phyloP scores from a whole-genome alignment of 441 rosid genomes.

The Isatis lusitanica region DNA sequence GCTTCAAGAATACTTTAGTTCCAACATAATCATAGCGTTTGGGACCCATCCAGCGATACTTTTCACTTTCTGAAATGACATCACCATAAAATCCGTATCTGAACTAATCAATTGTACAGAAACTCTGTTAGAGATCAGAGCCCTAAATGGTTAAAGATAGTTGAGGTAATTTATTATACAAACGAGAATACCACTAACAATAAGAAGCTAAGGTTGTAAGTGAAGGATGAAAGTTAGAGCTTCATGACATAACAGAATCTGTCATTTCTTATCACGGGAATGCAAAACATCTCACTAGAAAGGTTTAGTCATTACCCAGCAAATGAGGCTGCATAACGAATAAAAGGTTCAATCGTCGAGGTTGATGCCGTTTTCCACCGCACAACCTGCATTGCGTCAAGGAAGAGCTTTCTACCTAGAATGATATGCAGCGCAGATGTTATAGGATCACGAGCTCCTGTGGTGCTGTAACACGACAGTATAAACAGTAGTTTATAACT shows the following conservation, averaged over 20 bases:
- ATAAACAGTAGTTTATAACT: neutral
- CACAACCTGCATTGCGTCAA: conserved; percentile 91
- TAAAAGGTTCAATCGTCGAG: conserved; percentile 68
- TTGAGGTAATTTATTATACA: neutral
- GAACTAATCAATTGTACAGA: conserved; percentile 31
- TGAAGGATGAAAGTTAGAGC: neutral
- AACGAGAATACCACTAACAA: neutral
- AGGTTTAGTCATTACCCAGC: conserved; percentile 70
- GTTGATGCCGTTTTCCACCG: conserved; percentile 75
- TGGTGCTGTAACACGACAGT: conserved; percentile 58
- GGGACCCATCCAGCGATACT: conserved; percentile 98
- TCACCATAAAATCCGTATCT: conserved; percentile 97
- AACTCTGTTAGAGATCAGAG: conserved; percentile 25
- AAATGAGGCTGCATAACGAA: conserved; percentile 95
- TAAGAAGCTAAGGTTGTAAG: neutral
- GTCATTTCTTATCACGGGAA: neutral
- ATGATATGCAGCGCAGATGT: conserved; percentile 90
- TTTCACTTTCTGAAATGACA: conserved; percentile 90
- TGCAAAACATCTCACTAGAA: neutral
- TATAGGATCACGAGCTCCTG: conserved; percentile 88
- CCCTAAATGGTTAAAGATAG: neutral
- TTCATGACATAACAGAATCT: neutral
- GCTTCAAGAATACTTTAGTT: conserved; percentile 87
- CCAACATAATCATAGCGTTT: conserved; percentile 94
- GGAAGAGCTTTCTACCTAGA: conserved; percentile 73